Evolutionary conservation across 2,329 filamentous ascomycete genomes (phyloP).

Genomic region (Fusarium burgessii): DNA sequence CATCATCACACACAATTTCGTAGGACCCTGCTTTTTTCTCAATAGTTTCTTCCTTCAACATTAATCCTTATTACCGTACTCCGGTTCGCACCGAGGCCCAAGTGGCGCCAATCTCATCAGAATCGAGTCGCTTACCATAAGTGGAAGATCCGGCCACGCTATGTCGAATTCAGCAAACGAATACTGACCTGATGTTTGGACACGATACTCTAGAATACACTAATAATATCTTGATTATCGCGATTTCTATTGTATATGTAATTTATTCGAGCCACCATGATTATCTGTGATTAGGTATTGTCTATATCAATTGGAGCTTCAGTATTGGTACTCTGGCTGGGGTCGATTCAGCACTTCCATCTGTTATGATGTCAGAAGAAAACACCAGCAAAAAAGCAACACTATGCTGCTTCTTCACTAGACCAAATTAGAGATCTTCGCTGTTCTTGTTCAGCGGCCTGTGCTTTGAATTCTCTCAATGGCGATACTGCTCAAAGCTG

Average conservation of each 20-base stretch:
- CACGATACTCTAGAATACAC: neutral
- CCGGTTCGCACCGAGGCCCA: slow-evolving; percentile 39
- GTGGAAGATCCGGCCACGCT: slow-evolving; percentile 13
- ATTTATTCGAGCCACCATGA: neutral
- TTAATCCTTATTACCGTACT: slow-evolving; percentile 1
- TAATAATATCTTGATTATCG: neutral
- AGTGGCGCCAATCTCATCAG: slow-evolving; percentile 16
- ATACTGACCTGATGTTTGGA: neutral
- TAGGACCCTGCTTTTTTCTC: neutral
- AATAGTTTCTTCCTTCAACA: neutral
- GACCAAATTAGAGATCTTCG: neutral
- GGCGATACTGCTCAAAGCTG: neutral
- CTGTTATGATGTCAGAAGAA: slow-evolving; percentile 29
- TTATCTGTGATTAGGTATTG: neutral
- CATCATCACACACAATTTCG: neutral
- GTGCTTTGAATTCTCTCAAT: neutral
- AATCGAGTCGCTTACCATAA: slow-evolving; percentile 16
- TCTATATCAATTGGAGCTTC: neutral
- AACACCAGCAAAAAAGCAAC: neutral
- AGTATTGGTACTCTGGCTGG: neutral
- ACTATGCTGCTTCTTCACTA: slow-evolving; percentile 5
- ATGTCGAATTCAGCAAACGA: neutral
- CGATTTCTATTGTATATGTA: neutral
- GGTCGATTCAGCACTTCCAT: neutral
- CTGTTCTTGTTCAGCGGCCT: neutral